A percentile compares a stretch with the other conserved stretches of the same genome.
Conservation (phyloP, 2,329 filamentous ascomycete genomes). For the Arthroderma sp. region DNA sequence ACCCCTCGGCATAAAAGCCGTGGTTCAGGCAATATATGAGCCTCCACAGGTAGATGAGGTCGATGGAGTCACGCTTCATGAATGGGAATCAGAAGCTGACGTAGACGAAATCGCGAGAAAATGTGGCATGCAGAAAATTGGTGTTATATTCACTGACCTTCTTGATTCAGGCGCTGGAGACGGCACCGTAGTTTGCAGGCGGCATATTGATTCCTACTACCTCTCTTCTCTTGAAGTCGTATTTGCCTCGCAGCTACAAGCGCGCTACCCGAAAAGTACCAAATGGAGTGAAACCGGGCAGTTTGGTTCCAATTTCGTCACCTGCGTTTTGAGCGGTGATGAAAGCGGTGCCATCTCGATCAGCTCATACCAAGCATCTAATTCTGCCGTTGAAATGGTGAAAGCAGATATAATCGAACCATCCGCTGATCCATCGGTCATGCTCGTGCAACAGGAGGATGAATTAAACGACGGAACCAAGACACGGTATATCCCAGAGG, state of each 20-base stretch:
- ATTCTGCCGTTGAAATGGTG: slow-evolving; percentile 94
- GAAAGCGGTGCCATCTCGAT: slow-evolving; percentile 78
- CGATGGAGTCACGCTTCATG: slow-evolving; percentile 72
- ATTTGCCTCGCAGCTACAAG: slow-evolving; percentile 79
- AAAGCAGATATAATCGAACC: slow-evolving; percentile 88
- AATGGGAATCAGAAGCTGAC: slow-evolving; percentile 74
- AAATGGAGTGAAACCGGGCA: slow-evolving; percentile 94
- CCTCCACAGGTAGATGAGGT: slow-evolving; percentile 79
- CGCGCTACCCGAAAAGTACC: slow-evolving; percentile 72
- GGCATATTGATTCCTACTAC: slow-evolving; percentile 89
- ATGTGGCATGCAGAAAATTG: slow-evolving; percentile 78
- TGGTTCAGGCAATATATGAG: slow-evolving; percentile 95
- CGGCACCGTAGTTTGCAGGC: slow-evolving; percentile 82
- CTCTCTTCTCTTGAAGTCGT: slow-evolving; percentile 83
- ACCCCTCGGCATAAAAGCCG: slow-evolving; percentile 82
- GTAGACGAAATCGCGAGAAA: slow-evolving; percentile 66
- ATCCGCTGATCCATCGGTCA: slow-evolving; percentile 79
- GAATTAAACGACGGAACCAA: slow-evolving; percentile 61
- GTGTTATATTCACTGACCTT: slow-evolving; percentile 90
- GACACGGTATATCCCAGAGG: slow-evolving; percentile 86
- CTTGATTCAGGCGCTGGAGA: slow-evolving; percentile 68
- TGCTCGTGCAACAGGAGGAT: slow-evolving; percentile 88
- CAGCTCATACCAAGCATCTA: slow-evolving; percentile 86
- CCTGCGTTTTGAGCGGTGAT: slow-evolving; percentile 88
- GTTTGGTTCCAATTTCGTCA: slow-evolving; percentile 95